Conservation (phyloP, 1,139 yeast genomes). For the Kodamaea arcana region DNA sequence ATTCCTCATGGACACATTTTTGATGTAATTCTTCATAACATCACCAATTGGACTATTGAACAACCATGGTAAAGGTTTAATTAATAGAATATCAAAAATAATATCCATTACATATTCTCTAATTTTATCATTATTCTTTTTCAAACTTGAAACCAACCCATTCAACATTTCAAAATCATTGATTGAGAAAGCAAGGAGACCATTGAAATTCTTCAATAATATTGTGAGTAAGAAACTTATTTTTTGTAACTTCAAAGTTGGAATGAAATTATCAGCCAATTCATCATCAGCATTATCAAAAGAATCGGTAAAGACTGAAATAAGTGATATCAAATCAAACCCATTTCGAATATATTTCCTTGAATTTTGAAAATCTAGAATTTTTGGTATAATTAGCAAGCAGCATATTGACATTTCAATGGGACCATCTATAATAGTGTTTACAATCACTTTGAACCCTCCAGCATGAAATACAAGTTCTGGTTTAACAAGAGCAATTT, state of each 20-base stretch:
- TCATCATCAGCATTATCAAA: slow-evolving; percentile 8
- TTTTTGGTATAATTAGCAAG: slow-evolving; percentile 51
- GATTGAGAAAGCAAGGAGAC: slow-evolving; percentile 63
- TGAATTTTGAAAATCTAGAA: slow-evolving; percentile 58
- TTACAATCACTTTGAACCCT: slow-evolving; percentile 59
- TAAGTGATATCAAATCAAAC: slow-evolving; percentile 57
- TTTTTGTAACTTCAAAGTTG: slow-evolving; percentile 47
- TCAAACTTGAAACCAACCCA: slow-evolving; percentile 59
- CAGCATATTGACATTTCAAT: slow-evolving; percentile 53
- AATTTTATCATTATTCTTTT: slow-evolving; percentile 51
- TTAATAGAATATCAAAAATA: slow-evolving; percentile 61
- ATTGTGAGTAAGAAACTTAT: slow-evolving; percentile 59
- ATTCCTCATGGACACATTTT: slow-evolving; percentile 2
- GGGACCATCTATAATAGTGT: slow-evolving; percentile 60
- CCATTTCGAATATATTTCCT: slow-evolving; percentile 58
- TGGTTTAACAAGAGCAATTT: slow-evolving; percentile 61
- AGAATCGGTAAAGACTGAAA: slow-evolving; percentile 49
- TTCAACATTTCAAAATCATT: slow-evolving; percentile 54
- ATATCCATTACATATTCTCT: slow-evolving; percentile 69
- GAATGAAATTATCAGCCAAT: slow-evolving; percentile 2
- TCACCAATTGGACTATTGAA: slow-evolving; percentile 32
- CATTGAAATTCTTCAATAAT: slow-evolving; percentile 72
- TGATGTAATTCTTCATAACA: slow-evolving; percentile 14
- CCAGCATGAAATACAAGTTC: slow-evolving; percentile 58
- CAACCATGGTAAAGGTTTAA: slow-evolving; percentile 61